A percentile compares a stretch with the other conserved stretches of the same genome.
Evolutionary conservation across 352 stramenopile species (phyloP).

Genomic region (Phytophthora sansomeana): DNA sequence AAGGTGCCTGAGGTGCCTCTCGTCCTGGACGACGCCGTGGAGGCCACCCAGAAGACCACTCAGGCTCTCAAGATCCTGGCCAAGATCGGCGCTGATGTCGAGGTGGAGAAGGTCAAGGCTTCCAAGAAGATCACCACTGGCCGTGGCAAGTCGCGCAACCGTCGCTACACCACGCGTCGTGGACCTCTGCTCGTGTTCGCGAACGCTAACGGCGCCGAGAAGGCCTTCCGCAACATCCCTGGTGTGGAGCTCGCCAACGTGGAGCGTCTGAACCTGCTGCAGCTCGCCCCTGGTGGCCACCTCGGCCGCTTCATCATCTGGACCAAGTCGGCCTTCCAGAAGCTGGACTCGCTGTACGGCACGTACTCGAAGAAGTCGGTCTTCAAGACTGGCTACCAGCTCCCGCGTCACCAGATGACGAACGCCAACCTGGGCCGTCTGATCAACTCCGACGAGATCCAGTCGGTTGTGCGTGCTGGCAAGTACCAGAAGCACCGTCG

Average conservation of each 20-base stretch:
- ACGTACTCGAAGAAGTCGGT: conserved; percentile 92
- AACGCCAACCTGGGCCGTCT: conserved; percentile 99
- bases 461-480: conserved; percentile 96
- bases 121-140: conserved; percentile 98
- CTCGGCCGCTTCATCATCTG: conserved; percentile 99
- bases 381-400: conserved; percentile 93
- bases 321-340: conserved; percentile 98
- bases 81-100: conserved; percentile 94
- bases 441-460: conserved; percentile 99
- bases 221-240: conserved; percentile 98
- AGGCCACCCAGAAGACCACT: conserved; percentile 96
- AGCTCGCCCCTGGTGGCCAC: conserved; percentile 98
- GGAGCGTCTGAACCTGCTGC: conserved; percentile 98
- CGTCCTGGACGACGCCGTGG: conserved; percentile 94
- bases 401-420: conserved; percentile 96
- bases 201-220: conserved; percentile 93
- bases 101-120: conserved; percentile 98
- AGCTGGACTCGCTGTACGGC: conserved; percentile 97
- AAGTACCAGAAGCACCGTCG: conserved; percentile 92
- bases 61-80: conserved; percentile 95
- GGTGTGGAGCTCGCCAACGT: conserved; percentile 98
- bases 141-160: conserved; percentile 99
- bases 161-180: conserved; percentile 95
- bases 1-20: conserved; percentile 98
- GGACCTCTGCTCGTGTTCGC: conserved; percentile 98